phyloP scores from a whole-genome alignment of 192 early-diverging fungal species.

The Backusella mclennaniae region DNA sequence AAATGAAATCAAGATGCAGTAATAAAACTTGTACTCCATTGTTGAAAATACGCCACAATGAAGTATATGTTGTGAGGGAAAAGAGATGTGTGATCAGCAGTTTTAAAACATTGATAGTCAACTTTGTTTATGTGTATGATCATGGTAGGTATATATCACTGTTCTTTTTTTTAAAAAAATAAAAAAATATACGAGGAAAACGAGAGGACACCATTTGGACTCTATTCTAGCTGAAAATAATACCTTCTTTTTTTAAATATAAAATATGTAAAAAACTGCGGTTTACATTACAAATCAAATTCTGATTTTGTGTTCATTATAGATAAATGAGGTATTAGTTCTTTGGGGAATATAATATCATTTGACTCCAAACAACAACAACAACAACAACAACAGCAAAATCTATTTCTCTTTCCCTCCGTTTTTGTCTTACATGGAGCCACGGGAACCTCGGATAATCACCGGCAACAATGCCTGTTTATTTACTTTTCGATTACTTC shows the following conservation, averaged over 20 bases:
- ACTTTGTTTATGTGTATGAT: not conserved
- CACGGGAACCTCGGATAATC: not conserved
- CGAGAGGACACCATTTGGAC: too few species aligned
- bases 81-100: not conserved
- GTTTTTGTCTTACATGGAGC: too few species aligned
- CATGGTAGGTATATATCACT: not conserved
- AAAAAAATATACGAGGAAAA: too few species aligned
- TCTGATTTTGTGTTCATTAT: not conserved
- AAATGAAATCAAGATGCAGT: not conserved
- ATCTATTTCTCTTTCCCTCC: too few species aligned
- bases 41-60: not conserved
- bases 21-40: not conserved
- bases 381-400: not conserved
- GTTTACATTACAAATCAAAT: not conserved
- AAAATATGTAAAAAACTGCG: too few species aligned
- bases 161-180: not conserved
- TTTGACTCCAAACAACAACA: not conserved
- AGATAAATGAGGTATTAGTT: not conserved
- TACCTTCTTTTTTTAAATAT: too few species aligned
- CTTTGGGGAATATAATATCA: not conserved
- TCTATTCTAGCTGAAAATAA: too few species aligned
- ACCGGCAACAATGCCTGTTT: not conserved
- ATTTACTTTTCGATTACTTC: too few species aligned
- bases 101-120: not conserved
- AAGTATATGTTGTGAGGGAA: not conserved